Base-by-base conservation (phyloP, 306 rosid genomes). In the Prunus davidiana region DNA sequence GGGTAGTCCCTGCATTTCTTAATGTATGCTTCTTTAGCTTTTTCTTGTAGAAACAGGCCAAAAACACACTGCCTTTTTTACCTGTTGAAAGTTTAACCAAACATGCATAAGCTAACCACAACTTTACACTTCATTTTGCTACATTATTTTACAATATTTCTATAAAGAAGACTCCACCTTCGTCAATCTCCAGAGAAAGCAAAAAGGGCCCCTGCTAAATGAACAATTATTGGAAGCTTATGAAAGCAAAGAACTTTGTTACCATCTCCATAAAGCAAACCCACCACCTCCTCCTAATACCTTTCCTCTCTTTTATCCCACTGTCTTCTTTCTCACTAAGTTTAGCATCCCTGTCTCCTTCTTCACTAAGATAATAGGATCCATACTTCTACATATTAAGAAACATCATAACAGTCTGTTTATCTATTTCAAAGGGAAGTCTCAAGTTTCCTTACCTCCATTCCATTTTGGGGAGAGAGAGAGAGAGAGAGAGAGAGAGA, bases 281-380 rank as follows among this genome's bases (percentile, higher is more conserved):
- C 90, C 93, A 85, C 86, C 79, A 52, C 57, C 77, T 54, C 12
- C 69, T 24, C 61, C 72, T 85, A 87, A 90, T 94, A 86, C 96
- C 94, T 91, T 94, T 84, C 96, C 85, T 82, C 87, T n/a, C 82
- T 52, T 71, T 63, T 64, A 87, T 73, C 81, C 80, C 81, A 41
- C 63, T 79, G 78, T 83, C 96, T 76, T 84, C 91, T 81, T 83
- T 81, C 71, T 65, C 87, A 25, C 81, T 82, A 93, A 86, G 97
- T 88, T 93, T 91, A 43, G 97, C 91, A 91, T 90, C 92, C 63
- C 46, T 56, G 62, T 72, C 92, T 82, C 86, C 98, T 94, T 93
- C 91, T 85, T 84, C 75, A 70, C 80, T 88, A 94, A 94, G 98
- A 72, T 6, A 90, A 90, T 28, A 75, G 18, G 6, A 27, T 65